Percentiles rank a stretch among this genome's conserved stretches.
phyloP scores from a whole-genome alignment of 345 rosid species.

The Corymbia maculata region DNA sequence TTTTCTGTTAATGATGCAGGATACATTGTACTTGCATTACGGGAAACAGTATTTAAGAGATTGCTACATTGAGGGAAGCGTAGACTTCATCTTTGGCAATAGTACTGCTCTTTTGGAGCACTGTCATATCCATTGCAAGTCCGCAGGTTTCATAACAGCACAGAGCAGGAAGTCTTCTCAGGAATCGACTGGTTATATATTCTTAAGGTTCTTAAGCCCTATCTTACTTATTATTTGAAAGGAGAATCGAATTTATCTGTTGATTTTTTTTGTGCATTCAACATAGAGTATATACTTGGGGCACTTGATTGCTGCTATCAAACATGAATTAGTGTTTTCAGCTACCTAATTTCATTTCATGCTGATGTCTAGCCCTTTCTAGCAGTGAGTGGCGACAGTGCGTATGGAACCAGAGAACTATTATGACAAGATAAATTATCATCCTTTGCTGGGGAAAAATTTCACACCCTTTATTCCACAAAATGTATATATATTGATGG shows the following conservation, averaged over 20 bases:
- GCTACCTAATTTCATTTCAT: background rate
- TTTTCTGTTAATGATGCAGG: conserved; percentile 31
- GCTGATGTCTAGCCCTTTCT: background rate
- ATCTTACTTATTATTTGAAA: background rate
- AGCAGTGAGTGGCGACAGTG: background rate
- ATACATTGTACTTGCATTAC: conserved; percentile 83
- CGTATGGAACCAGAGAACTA: background rate
- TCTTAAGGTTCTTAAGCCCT: conserved; percentile 39
- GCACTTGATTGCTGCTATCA: background rate
- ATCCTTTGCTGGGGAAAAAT: background rate
- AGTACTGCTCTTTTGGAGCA: conserved; percentile 93
- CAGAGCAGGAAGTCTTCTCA: conserved; percentile 96
- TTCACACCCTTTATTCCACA: background rate
- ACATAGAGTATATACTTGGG: background rate
- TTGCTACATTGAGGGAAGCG: conserved; percentile 89
- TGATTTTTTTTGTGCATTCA: background rate
- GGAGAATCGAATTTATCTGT: background rate
- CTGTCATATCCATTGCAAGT: conserved; percentile 93
- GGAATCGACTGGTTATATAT: conserved; percentile 86
- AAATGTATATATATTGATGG: background rate
- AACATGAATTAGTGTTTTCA: background rate
- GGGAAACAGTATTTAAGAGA: conserved; percentile 89
- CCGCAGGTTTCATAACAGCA: conserved; percentile 80
- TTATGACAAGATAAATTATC: background rate
- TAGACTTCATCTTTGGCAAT: conserved; percentile 94